Conservation (phyloP, 257 asterid species). For the Linderniella brevidens region DNA sequence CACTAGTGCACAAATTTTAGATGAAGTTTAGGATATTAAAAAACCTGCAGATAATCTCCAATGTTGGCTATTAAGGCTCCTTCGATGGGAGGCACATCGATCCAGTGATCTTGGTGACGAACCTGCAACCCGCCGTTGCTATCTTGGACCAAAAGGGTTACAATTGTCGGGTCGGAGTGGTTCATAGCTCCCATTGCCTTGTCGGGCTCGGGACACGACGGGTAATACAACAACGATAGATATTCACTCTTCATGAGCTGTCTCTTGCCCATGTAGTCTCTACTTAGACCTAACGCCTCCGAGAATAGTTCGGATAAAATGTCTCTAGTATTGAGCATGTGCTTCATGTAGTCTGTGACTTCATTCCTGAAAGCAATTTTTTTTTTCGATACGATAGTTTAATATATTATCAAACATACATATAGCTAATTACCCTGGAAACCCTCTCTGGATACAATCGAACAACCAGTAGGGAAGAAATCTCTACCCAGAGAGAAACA, state of each 20-base stretch:
- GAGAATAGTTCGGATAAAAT: constrained; percentile 34
- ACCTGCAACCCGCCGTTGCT: constrained; percentile 52
- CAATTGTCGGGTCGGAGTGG: constrained; percentile 49
- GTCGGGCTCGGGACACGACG: constrained; percentile 57
- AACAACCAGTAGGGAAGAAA: too few relatives aligned
- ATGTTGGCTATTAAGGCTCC: constrained; percentile 53
- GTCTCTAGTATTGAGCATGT: constrained; percentile 27
- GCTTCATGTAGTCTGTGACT: constrained; percentile 35
- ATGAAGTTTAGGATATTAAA: too few relatives aligned
- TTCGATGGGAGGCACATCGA: constrained; percentile 47
- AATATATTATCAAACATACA: too few relatives aligned
- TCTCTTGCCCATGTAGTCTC: constrained; percentile 20
- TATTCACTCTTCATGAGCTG: constrained; percentile 39
- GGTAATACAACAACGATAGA: constrained; percentile 43
- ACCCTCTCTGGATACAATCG: too few relatives aligned
- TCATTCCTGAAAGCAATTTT: constrained; percentile 38
- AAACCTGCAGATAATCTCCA: constrained; percentile 59
- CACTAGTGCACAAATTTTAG: too few relatives aligned
- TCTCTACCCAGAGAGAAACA: too few relatives aligned
- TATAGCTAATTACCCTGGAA: too few relatives aligned
- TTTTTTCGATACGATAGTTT: too few relatives aligned
- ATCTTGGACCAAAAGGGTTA: constrained; percentile 54
- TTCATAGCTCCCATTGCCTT: constrained; percentile 27
- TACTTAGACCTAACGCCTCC: constrained; percentile 41
- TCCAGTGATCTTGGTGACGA: constrained; percentile 32